Conservation (phyloP, 2,329 filamentous ascomycete genomes). For the Neonectria sp. region DNA sequence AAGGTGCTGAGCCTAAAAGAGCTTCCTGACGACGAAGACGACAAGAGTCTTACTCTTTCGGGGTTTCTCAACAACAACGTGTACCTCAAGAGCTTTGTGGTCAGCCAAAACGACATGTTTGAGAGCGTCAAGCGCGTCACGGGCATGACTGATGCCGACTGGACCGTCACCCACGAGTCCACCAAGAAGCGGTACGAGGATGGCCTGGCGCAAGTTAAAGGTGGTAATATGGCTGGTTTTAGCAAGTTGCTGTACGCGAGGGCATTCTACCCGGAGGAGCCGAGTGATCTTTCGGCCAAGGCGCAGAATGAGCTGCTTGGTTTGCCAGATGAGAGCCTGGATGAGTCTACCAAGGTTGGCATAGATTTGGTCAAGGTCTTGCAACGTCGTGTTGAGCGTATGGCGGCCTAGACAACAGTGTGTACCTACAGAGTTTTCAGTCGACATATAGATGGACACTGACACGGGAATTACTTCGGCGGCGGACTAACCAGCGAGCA, state of each 20-base stretch:
- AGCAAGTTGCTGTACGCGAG: conserved; percentile 66
- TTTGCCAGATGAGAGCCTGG: conserved; percentile 68
- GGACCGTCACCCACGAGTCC: conserved; percentile 67
- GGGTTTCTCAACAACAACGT: conserved; percentile 61
- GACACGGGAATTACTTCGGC: conserved; percentile 1
- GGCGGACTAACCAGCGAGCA: not conserved
- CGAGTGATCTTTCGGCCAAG: conserved; percentile 55
- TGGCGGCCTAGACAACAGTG: conserved; percentile 29
- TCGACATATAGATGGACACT: conserved; percentile 1
- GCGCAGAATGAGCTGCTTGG: conserved; percentile 65
- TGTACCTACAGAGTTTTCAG: conserved; percentile 2
- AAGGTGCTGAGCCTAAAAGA: conserved; percentile 62
- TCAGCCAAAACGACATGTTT: conserved; percentile 76
- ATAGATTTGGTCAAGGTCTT: conserved; percentile 57
- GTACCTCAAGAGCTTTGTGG: conserved; percentile 68
- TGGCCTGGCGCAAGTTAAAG: conserved; percentile 59
- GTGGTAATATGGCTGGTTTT: conserved; percentile 60
- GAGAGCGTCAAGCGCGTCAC: conserved; percentile 71
- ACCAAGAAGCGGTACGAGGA: conserved; percentile 62
- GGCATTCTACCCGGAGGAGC: conserved; percentile 59
- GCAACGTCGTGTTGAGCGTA: conserved; percentile 31
- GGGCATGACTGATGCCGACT: conserved; percentile 69
- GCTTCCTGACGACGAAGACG: conserved; percentile 55
- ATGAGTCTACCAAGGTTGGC: conserved; percentile 65
- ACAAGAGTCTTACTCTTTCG: conserved; percentile 53